Percentiles rank a stretch among this genome's conserved stretches.
Evolutionary conservation across 371 early-diverging fungal genomes (phyloP).

Genomic region (Dichotomocladium elegans): DNA sequence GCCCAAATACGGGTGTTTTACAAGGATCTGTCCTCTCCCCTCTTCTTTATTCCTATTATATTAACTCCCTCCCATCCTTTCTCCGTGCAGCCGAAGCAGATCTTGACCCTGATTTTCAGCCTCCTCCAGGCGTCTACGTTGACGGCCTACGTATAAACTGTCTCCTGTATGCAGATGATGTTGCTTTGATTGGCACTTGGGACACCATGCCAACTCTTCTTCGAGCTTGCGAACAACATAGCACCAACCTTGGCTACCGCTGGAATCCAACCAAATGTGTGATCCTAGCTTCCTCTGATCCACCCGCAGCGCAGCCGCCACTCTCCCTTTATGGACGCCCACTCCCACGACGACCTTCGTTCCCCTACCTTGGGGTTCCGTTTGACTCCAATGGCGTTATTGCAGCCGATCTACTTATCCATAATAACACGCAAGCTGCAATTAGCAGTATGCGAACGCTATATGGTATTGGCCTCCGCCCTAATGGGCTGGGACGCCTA

Average conservation of each 20-base stretch:
- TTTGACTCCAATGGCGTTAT: constrained; percentile 4
- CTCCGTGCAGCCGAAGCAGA: constrained; percentile 6
- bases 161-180: too few relatives aligned
- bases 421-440: background rate
- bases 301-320: background rate
- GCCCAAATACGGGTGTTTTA: constrained; percentile 20
- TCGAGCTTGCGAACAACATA: constrained; percentile 6
- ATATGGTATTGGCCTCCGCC: background rate
- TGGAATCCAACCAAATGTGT: constrained; percentile 29
- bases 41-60: constrained; percentile 16
- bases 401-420: background rate
- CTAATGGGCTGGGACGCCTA: background rate
- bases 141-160: constrained; percentile 1
- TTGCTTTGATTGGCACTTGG: background rate
- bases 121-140: background rate
- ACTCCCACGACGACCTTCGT: background rate
- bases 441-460: constrained; percentile 3
- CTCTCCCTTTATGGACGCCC: constrained; percentile 3
- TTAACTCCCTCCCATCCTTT: constrained; percentile 11
- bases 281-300: constrained; percentile 1
- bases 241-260: constrained; percentile 10
- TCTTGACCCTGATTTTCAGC: background rate
- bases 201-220: background rate
- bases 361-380: constrained; percentile 12
- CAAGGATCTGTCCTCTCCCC: constrained; percentile 27